Evolutionary conservation across 2,329 filamentous ascomycete genomes (phyloP).

Genomic region (Ophiostoma angusticollis): DNA sequence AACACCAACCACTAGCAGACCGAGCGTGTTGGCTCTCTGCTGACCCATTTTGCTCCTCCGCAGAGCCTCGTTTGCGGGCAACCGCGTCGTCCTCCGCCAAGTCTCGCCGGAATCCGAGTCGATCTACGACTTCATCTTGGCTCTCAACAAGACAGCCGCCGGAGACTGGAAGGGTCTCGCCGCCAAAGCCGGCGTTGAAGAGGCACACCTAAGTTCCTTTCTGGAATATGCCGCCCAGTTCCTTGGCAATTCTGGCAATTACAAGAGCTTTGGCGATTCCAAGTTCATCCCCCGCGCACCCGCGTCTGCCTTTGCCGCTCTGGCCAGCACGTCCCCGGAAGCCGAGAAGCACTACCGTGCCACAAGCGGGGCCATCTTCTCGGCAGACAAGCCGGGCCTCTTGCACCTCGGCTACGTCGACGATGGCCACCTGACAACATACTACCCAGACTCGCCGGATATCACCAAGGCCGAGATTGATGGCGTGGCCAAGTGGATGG

Average conservation of each 20-base stretch:
- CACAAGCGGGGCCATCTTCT: constrained; percentile 61
- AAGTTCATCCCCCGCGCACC: constrained; percentile 68
- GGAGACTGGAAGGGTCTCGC: constrained; percentile 62
- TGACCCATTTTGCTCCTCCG: background rate
- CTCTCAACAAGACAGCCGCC: constrained; percentile 50
- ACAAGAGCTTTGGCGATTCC: constrained; percentile 75
- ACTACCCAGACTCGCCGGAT: constrained; percentile 63
- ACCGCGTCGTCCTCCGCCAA: constrained; percentile 66
- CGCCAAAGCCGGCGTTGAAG: constrained; percentile 48
- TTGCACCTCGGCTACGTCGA: constrained; percentile 68
- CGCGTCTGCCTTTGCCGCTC: constrained; percentile 48
- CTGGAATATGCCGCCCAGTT: constrained; percentile 69
- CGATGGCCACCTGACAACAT: constrained; percentile 65
- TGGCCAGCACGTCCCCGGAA: constrained; percentile 48
- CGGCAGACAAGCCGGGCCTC: constrained; percentile 46
- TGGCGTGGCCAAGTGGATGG: constrained; percentile 59
- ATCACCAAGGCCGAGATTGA: constrained; percentile 67
- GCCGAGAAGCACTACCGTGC: constrained; percentile 52
- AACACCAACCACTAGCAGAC: no score
- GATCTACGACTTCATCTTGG: constrained; percentile 70
- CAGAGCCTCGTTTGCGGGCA: constrained; percentile 66
- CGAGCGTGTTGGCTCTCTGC: no score
- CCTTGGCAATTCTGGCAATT: constrained; percentile 70
- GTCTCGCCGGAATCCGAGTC: constrained; percentile 69
- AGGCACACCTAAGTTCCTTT: constrained; percentile 53